Percentiles rank a stretch among this genome's conserved stretches.
These are phyloP conservation scores for Parachaetomium inaequale DNA, from an alignment of 495 filamentous ascomycete species.

Conservation along the genomic window DNA sequence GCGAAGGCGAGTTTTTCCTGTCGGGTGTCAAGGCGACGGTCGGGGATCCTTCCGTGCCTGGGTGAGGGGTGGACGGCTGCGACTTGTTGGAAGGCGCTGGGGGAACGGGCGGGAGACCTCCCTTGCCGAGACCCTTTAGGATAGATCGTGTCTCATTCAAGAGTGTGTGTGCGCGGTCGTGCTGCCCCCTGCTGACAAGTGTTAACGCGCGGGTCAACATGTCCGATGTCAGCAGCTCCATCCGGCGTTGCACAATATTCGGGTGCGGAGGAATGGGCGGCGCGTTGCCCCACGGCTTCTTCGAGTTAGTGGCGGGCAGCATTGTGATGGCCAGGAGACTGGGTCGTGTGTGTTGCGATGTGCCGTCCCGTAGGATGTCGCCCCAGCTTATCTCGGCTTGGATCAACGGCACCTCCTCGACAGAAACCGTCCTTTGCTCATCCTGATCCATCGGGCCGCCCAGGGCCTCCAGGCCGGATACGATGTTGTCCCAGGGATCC, in stretches of 20 bases:
- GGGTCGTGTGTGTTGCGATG: constrained; percentile 80
- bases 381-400: constrained; percentile 94
- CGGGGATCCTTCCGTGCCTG: constrained; percentile 44
- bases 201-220: constrained; percentile 94
- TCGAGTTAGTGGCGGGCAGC: constrained; percentile 73
- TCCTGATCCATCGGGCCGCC: constrained; percentile 88
- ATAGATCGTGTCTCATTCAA: constrained; percentile 92
- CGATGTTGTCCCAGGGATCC: constrained; percentile 94
- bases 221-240: constrained; percentile 97
- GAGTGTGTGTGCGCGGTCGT: constrained; percentile 88
- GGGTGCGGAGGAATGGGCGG: constrained; percentile 95
- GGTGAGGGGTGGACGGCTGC: constrained; percentile 46
- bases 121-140: constrained; percentile 91
- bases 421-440: constrained; percentile 75
- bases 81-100: constrained; percentile 40
- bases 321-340: constrained; percentile 97
- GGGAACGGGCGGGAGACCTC: constrained; percentile 83
- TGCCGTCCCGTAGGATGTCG: constrained; percentile 89
- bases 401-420: constrained; percentile 93
- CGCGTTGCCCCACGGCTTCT: constrained; percentile 57
- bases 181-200: constrained; percentile 83
- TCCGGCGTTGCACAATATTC: constrained; percentile 90
- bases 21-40: constrained; percentile 45
- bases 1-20: constrained; percentile 49
- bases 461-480: constrained; percentile 91